Conservation (phyloP, 345 rosid genomes). For the Camelina sativa region DNA sequence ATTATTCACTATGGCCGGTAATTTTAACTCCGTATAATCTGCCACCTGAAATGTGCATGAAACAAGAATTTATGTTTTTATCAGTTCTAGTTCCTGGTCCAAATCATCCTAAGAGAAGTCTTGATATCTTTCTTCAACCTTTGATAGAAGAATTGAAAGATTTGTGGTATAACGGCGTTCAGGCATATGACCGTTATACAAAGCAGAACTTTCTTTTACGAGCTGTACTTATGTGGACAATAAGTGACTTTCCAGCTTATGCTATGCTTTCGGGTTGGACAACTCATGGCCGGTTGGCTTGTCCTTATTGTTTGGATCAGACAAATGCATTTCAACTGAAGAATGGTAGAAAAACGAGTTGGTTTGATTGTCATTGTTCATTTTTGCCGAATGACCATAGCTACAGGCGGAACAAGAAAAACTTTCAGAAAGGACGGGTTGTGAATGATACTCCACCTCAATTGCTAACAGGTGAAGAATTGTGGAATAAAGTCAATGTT, state of each 20-base stretch:
- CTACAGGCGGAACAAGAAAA: neutral
- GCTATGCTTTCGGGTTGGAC: conserved; percentile 18
- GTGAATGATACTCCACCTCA: neutral
- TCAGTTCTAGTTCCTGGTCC: conserved; percentile 7
- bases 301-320: conserved; percentile 16
- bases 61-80: conserved; percentile 2
- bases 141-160: neutral
- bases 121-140: conserved; percentile 13
- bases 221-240: conserved; percentile 10
- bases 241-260: conserved; percentile 6
- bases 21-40: conserved; percentile 11
- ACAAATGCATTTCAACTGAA: conserved; percentile 12
- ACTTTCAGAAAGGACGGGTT: neutral
- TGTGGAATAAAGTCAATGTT: neutral
- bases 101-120: conserved; percentile 8
- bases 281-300: conserved; percentile 17
- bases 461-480: neutral
- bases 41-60: neutral
- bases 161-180: neutral
- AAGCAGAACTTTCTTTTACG: neutral
- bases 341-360: conserved; percentile 17
- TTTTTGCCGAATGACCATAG: conserved; percentile 19
- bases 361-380: conserved; percentile 23
- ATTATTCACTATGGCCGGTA: neutral
- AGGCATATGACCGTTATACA: neutral